phyloP scores from a whole-genome alignment of 257 asterid species.

The Ocimum tenuiflorum region DNA sequence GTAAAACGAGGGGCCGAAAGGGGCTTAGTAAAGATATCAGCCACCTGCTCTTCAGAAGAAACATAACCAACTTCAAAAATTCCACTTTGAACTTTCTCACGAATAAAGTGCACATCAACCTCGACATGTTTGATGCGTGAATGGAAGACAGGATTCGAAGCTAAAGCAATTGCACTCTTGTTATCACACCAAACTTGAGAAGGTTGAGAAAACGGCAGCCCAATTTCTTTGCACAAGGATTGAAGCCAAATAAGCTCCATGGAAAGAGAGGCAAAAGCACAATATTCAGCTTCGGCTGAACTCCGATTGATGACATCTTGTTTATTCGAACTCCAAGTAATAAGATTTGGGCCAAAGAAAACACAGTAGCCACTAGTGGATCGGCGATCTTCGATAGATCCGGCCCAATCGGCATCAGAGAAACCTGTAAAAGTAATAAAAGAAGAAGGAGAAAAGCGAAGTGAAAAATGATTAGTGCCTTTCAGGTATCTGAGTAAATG shows the following conservation, averaged over 20 bases:
- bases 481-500: no score
- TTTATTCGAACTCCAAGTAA: not conserved
- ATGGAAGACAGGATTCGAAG: not conserved
- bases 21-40: not conserved
- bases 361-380: no score
- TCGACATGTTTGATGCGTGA: not conserved
- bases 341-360: no score
- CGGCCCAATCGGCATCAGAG: no score
- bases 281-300: not conserved
- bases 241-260: not conserved
- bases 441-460: no score
- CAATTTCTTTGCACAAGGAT: not conserved
- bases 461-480: no score
- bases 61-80: not conserved
- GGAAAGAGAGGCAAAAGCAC: not conserved
- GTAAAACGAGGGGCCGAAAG: no score
- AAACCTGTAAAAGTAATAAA: no score
- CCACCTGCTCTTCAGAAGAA: not conserved
- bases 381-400: no score
- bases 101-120: not conserved
- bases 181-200: not conserved
- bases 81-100: not conserved
- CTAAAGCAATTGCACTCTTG: not conserved
- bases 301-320: not conserved
- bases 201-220: no score